Evolutionary conservation across 2,329 filamentous ascomycete genomes (phyloP), one percentile per base, ranked within the genome.

Genomic region (Claviceps humidiphila): DNA sequence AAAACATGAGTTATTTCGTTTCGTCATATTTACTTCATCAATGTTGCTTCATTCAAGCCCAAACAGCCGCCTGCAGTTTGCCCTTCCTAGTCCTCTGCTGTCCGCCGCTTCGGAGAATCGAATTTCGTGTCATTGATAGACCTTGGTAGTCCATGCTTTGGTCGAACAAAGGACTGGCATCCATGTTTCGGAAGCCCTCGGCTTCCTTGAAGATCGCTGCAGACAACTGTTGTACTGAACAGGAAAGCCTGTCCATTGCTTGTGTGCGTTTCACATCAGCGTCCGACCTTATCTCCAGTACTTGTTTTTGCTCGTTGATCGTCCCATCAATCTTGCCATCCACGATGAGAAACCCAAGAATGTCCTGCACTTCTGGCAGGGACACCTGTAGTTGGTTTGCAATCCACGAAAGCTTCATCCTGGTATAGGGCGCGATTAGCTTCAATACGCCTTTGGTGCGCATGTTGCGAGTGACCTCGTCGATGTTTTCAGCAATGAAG

Each of bases 401-500:
- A 59, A 98, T 89, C 76, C 94, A 95, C 20, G 76, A 74, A 24
- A 97, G 74, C 57, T 85, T 88, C 79, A 97, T 95, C 50, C 89
- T 83, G 5, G 88, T 94, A 73, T 97, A 98, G 0, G 93, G 93
- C 4, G 89, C 89, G 57, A 97, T 93, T 24, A 97, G 76, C 70
- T 93, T 95, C 57, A 95, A 73, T 9, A 97, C 83, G 1, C 90
- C 91, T 74, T 96, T 96, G 58, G 90, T 97, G 51, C 93, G 87
- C 85, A 98, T 95, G 68, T 93, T 96, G 44, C 93, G 87, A 50
- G 91, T 98, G 53, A 98, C 91, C 71, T 98, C 93, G 68, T 97
- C 93, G 60, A 98, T 98, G 66, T 98, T 97, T 71, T 97, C 93
- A 30, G 91, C 91, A 60, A 98, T 98, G 71, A 97, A 98, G 0